A percentile compares a stretch with the other conserved stretches of the same genome.
Conservation (phyloP, 805 yeast species). For the Kodamaea kakaduensis region DNA sequence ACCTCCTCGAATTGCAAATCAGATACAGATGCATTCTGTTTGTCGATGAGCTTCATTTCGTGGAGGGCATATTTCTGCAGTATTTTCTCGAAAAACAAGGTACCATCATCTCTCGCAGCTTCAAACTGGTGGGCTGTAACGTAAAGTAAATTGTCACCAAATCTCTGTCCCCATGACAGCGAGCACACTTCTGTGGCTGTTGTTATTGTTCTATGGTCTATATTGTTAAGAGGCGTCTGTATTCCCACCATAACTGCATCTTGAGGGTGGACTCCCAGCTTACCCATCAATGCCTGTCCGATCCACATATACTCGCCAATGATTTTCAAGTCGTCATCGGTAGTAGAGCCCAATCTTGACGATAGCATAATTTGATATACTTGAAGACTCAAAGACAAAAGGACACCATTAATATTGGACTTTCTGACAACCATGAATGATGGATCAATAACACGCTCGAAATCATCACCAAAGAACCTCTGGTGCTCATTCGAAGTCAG, state of each 20-base stretch:
- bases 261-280: slow-evolving; percentile 17
- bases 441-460: slow-evolving; percentile 25
- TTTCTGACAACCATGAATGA: slow-evolving; percentile 27
- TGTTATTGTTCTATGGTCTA: slow-evolving; percentile 16
- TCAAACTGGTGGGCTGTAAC: slow-evolving; percentile 36
- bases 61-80: slow-evolving; percentile 14
- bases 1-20: slow-evolving; percentile 4
- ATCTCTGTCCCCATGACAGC: slow-evolving; percentile 35
- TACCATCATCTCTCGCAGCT: slow-evolving; percentile 18
- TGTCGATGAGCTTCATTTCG: slow-evolving; percentile 7
- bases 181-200: slow-evolving; percentile 32
- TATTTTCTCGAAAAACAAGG: slow-evolving; percentile 15
- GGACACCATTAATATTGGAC: slow-evolving; percentile 23
- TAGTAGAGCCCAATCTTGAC: slow-evolving; percentile 16
- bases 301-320: slow-evolving; percentile 31
- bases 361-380: slow-evolving; percentile 17
- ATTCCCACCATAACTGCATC: slow-evolving; percentile 30
- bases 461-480: slow-evolving; percentile 20
- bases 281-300: slow-evolving; percentile 31
- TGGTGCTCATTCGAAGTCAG: slow-evolving; percentile 11
- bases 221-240: slow-evolving; percentile 25
- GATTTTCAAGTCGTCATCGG: slow-evolving; percentile 8
- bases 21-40: background rate
- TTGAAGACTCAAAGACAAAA: slow-evolving; percentile 25
- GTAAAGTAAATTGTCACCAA: slow-evolving; percentile 26